phyloP scores from a whole-genome alignment of 371 early-diverging fungal species.

The Mortierella sp. region DNA sequence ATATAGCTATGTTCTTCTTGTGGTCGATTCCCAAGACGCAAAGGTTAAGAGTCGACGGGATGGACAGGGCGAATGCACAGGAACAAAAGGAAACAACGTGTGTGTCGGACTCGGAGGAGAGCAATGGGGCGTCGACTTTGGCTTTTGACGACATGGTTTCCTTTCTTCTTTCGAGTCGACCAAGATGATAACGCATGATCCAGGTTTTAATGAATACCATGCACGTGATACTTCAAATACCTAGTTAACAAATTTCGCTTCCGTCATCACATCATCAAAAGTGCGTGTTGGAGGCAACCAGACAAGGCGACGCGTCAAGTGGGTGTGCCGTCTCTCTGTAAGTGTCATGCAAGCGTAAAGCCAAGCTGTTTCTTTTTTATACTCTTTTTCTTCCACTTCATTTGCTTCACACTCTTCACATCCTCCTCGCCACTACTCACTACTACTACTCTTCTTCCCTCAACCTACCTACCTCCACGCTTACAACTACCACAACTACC shows the following conservation, averaged over 20 bases:
- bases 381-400: background rate
- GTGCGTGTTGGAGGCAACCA: background rate
- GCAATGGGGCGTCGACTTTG: background rate
- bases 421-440: background rate
- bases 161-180: background rate
- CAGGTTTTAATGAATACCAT: background rate
- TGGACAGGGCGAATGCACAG: background rate
- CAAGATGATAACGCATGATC: background rate
- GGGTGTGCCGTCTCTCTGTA: background rate
- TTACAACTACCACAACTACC: background rate
- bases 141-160: background rate
- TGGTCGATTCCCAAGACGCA: background rate
- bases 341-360: background rate
- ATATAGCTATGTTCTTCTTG: background rate
- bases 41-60: conserved; percentile 1
- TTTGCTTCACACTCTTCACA: background rate
- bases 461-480: background rate
- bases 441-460: background rate
- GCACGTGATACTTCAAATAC: background rate
- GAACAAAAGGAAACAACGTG: background rate
- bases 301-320: conserved; percentile 30
- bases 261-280: background rate
- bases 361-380: background rate
- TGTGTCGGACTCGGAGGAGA: background rate
- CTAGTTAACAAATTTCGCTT: background rate